phyloP scores from a whole-genome alignment of 2,329 filamentous ascomycete genomes.

The Pseudopithomyces maydicus region DNA sequence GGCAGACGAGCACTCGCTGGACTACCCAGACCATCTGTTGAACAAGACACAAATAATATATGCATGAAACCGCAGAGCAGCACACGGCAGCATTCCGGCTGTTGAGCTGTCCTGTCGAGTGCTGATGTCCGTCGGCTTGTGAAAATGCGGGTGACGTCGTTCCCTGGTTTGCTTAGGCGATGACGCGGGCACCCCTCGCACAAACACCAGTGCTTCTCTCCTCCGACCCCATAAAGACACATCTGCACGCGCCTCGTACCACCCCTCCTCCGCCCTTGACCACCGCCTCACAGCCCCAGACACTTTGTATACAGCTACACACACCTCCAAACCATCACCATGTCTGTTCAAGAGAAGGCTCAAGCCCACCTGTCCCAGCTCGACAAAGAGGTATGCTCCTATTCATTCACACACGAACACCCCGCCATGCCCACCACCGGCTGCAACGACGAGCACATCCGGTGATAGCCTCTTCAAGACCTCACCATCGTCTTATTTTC shows the following conservation, averaged over 20 bases:
- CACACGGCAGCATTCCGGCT: not conserved
- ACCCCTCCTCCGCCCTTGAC: constrained; percentile 11
- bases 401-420: not conserved
- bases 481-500: not conserved
- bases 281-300: constrained; percentile 7
- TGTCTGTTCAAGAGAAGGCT: constrained; percentile 78
- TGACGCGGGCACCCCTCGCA: constrained; percentile 35
- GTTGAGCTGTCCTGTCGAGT: constrained; percentile 1
- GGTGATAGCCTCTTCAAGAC: not conserved
- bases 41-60: no score
- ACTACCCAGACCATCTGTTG: no score
- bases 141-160: constrained; percentile 40
- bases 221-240: constrained; percentile 12
- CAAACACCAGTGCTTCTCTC: constrained; percentile 10
- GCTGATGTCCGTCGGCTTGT: constrained; percentile 30
- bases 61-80: not conserved
- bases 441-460: not conserved
- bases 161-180: constrained; percentile 9
- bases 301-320: not conserved
- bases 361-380: constrained; percentile 78
- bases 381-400: constrained; percentile 75
- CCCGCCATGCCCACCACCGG: constrained; percentile 3
- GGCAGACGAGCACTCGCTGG: no score
- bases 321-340: constrained; percentile 49
- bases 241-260: constrained; percentile 11